Conservation (phyloP, 2,329 filamentous ascomycete genomes). For the Alternaria incomplexa region DNA sequence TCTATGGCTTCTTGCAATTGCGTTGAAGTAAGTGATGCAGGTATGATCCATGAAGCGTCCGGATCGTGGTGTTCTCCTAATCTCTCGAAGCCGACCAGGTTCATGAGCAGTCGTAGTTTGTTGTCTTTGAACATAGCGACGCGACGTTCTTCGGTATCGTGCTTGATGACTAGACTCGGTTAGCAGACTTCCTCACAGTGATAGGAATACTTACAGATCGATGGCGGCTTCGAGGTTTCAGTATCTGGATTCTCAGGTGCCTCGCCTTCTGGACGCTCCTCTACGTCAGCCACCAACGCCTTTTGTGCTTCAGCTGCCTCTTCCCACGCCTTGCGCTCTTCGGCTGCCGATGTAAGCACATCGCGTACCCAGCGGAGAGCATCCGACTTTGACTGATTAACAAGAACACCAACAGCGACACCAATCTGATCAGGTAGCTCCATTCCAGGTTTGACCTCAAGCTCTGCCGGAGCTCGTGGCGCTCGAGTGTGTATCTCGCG, state of each 20-base stretch:
- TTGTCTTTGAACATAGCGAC: conserved; percentile 87
- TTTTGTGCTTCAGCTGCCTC: conserved; percentile 68
- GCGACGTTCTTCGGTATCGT: conserved; percentile 70
- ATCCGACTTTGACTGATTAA: conserved; percentile 79
- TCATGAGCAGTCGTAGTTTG: conserved; percentile 84
- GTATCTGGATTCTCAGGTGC: conserved; percentile 44
- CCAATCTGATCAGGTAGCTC: conserved; percentile 72
- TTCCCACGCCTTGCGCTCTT: conserved; percentile 79
- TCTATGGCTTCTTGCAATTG: conserved; percentile 72
- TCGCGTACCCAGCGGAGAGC: conserved; percentile 83
- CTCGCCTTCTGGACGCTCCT: conserved; percentile 23
- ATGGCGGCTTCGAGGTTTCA: conserved; percentile 47
- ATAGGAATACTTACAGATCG: conserved; percentile 48
- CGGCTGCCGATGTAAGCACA: conserved; percentile 69
- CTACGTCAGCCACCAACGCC: conserved; percentile 45
- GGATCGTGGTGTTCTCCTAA: conserved; percentile 71
- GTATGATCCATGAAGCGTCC: conserved; percentile 80
- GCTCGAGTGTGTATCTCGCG: conserved; percentile 72
- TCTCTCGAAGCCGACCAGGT: conserved; percentile 72
- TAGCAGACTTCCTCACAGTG: conserved; percentile 31
- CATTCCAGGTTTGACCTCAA: conserved; percentile 78
- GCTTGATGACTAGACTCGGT: conserved; percentile 46
- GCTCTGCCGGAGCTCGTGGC: conserved; percentile 74
- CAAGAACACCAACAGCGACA: conserved; percentile 77
- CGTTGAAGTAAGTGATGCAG: conserved; percentile 67